A percentile compares a stretch with the other conserved stretches of the same genome.
These are phyloP conservation scores for Boletellus ananas DNA, from an alignment of 768 basidiomycete species.

Conservation along the genomic window DNA sequence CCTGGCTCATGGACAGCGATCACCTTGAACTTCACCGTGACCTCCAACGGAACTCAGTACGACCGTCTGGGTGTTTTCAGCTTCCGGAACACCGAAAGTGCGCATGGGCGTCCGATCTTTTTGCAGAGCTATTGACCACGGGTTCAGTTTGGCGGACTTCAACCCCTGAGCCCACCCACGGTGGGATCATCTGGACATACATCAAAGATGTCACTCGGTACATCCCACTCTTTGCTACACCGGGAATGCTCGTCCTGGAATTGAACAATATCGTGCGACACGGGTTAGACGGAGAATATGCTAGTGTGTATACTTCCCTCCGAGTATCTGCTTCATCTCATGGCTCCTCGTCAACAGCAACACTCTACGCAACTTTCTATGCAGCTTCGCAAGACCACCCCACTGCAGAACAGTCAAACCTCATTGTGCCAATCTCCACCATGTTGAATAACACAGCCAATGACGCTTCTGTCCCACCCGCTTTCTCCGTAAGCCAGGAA, in stretches of 20 bases:
- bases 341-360: slow-evolving; percentile 40
- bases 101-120: slow-evolving; percentile 16
- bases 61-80: slow-evolving; percentile 71
- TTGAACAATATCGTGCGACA: slow-evolving; percentile 64
- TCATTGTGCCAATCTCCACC: slow-evolving; percentile 70
- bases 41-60: slow-evolving; percentile 74
- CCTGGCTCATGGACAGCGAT: slow-evolving; percentile 73
- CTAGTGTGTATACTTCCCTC: slow-evolving; percentile 41
- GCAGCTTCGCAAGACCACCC: slow-evolving; percentile 54
- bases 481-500: slow-evolving; percentile 51
- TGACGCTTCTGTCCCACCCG: slow-evolving; percentile 72
- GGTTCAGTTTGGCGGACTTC: slow-evolving; percentile 71
- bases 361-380: slow-evolving; percentile 69
- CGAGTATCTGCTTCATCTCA: slow-evolving; percentile 1
- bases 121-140: neutral
- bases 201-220: slow-evolving; percentile 75
- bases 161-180: slow-evolving; percentile 67
- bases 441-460: slow-evolving; percentile 60
- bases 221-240: slow-evolving; percentile 62
- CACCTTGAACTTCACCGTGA: slow-evolving; percentile 72
- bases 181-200: slow-evolving; percentile 77
- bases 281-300: slow-evolving; percentile 63
- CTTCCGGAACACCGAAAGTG: slow-evolving; percentile 75
- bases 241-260: slow-evolving; percentile 69
- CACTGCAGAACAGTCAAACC: slow-evolving; percentile 54